Base-by-base conservation (phyloP, 352 stramenopile species). In the Phytophthora ohioensis region DNA sequence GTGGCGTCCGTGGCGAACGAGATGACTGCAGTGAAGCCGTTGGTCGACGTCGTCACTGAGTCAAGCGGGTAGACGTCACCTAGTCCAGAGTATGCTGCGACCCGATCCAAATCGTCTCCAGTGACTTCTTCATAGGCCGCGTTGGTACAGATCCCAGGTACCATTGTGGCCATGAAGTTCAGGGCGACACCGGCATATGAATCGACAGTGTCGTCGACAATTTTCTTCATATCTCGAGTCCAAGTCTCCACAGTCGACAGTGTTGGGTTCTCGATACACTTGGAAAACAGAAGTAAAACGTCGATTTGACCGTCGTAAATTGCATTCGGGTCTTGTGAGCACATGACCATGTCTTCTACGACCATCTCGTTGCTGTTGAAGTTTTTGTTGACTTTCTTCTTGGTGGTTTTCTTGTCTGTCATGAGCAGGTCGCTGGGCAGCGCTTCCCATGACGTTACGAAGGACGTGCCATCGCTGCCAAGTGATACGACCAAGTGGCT, bases 221-320 rank as follows among this genome's bases (percentile, higher is more conserved):
- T 67, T 2, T 43, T 70, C 54, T 63, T 59, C 48, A 76, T 71
- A 31, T 71, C 64, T 10, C 27, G 55, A 5, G 87, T 65, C 84
- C 84, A 90, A 0, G 54, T 65, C 13, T 86, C 72, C 27, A 91
- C 72, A 5, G 62, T 65, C 13, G 52, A 42, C 4, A 92, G 56
- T 11, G 66, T 39, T 17, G 69, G 64, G 10, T 70, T 49, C 54
- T 73, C 74, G n/a, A 90, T 32, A 36, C 82, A 90, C 52, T 88
- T 85, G 45, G 82, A 90, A 59, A 92, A 79, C 15, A 73, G 65
- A 10, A 91, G 65, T 10, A 91, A 31, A 3, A 90, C 80, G 17
- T 78, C 81, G n/a, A 76, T 73, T 3, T 60, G 41, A 12, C 57
- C 70, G 32, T 67, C 47, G 38, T 58, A 67, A 48, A 77, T 64